phyloP scores from a whole-genome alignment of 2,329 filamentous ascomycete species.

The Sphaerulina vaccinii region DNA sequence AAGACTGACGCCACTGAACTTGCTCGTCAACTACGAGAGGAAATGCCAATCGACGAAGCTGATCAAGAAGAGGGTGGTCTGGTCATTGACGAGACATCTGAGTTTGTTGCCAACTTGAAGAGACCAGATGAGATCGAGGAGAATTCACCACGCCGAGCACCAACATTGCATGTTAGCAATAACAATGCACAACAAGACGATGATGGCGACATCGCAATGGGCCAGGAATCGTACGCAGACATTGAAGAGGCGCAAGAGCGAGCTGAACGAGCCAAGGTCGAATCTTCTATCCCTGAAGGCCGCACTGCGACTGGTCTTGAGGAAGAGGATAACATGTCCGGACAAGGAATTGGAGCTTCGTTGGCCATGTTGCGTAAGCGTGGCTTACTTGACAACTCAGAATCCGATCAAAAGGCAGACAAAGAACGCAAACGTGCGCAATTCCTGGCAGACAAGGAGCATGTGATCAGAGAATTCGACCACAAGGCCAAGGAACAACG shows the following conservation, averaged over 20 bases:
- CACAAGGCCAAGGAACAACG: constrained; percentile 75
- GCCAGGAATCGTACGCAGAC: constrained; percentile 33
- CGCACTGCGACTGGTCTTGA: constrained; percentile 72
- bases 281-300: constrained; percentile 43
- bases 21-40: constrained; percentile 72
- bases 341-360: constrained; percentile 73
- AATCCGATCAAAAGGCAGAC: constrained; percentile 48
- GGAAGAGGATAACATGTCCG: constrained; percentile 75
- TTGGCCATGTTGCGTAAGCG: constrained; percentile 81
- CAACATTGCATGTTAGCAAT: constrained; percentile 26
- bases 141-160: constrained; percentile 44
- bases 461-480: constrained; percentile 77
- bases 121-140: constrained; percentile 58
- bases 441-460: constrained; percentile 76
- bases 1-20: constrained; percentile 82
- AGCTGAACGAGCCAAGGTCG: constrained; percentile 42
- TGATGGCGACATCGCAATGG: constrained; percentile 44
- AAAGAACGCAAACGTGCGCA: constrained; percentile 66
- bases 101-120: constrained; percentile 85
- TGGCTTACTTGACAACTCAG: constrained; percentile 68
- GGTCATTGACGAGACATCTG: constrained; percentile 92
- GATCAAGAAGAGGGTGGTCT: constrained; percentile 62
- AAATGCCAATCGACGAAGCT: constrained; percentile 62
- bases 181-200: constrained; percentile 47
- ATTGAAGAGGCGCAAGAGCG: constrained; percentile 51